phyloP scores from a whole-genome alignment of 495 filamentous ascomycete species.

The Hypoxylon cercidicola region DNA sequence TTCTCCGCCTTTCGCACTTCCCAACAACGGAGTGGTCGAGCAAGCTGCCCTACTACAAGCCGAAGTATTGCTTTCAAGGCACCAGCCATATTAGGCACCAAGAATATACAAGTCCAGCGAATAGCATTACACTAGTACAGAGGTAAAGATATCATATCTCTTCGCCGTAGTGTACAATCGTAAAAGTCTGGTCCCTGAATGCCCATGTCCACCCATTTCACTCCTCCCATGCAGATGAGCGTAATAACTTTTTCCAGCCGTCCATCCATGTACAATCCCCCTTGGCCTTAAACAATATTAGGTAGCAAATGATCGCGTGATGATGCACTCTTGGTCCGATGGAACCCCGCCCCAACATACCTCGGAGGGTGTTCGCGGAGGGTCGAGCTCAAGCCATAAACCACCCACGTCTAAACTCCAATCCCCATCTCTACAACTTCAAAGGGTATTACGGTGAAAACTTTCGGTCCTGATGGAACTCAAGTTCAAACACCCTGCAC shows the following conservation, averaged over 20 bases:
- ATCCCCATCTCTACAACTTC: constrained; percentile 19
- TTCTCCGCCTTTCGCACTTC: too few species aligned
- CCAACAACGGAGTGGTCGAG: too few species aligned
- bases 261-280: constrained; percentile 47
- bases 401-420: constrained; percentile 33
- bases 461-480: constrained; percentile 5
- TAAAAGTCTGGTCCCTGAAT: constrained; percentile 40
- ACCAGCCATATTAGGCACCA: too few species aligned
- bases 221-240: constrained; percentile 50
- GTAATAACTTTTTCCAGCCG: constrained; percentile 44
- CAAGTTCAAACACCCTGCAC: constrained; percentile 10
- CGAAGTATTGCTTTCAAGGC: too few species aligned
- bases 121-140: constrained; percentile 44
- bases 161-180: constrained; percentile 45
- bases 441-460: background rate
- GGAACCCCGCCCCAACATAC: constrained; percentile 28
- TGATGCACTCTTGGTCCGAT: constrained; percentile 40
- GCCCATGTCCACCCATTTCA: constrained; percentile 43
- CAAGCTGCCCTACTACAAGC: too few species aligned
- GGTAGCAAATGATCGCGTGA: constrained; percentile 34
- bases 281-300: constrained; percentile 34
- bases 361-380: constrained; percentile 13
- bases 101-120: too few species aligned
- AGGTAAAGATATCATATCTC: constrained; percentile 31
- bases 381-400: constrained; percentile 27